A percentile compares a stretch with the other conserved stretches of the same genome.
Evolutionary conservation across 345 rosid genomes (phyloP).

Genomic region (Odontarrhena argentea): DNA sequence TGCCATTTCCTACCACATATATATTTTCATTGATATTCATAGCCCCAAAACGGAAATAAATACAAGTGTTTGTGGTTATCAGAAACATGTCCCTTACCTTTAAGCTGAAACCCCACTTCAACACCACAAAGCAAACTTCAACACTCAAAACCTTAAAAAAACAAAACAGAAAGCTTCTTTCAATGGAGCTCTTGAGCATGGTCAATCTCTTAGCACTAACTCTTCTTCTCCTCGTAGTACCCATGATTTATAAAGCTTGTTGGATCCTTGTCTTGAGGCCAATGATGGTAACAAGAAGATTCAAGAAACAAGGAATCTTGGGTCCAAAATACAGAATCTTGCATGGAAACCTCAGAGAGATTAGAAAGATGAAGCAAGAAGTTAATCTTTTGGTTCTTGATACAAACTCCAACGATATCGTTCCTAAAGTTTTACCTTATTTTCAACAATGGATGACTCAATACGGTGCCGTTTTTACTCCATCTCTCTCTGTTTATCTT

Average conservation of each 20-base stretch:
- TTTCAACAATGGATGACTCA: slow-evolving; percentile 26
- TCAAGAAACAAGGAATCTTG: slow-evolving; percentile 40
- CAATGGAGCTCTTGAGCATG: slow-evolving; percentile 34
- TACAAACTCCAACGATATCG: slow-evolving; percentile 22
- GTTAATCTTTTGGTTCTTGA: slow-evolving; percentile 35
- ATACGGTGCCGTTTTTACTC: slow-evolving; percentile 36
- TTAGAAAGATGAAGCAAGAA: slow-evolving; percentile 30
- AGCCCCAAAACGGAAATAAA: not conserved
- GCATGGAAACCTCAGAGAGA: slow-evolving; percentile 30
- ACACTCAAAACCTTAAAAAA: not conserved
- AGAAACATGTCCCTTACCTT: slow-evolving; percentile 10
- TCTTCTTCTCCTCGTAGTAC: slow-evolving; percentile 28
- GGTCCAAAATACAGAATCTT: slow-evolving; percentile 37
- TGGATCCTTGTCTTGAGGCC: slow-evolving; percentile 36
- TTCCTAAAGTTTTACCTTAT: slow-evolving; percentile 37
- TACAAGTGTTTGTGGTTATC: slow-evolving; percentile 1
- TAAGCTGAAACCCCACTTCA: slow-evolving; percentile 2
- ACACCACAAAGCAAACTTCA: slow-evolving; percentile 15
- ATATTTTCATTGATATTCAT: no score
- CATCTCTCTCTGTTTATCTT: not conserved
- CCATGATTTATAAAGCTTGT: slow-evolving; percentile 25
- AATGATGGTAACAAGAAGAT: slow-evolving; percentile 24
- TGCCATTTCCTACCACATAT: no score
- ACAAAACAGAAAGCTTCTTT: not conserved
- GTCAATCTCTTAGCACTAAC: slow-evolving; percentile 22